Evolutionary conservation across 768 basidiomycete genomes (phyloP).

Genomic region (Collybiopsis luxurians): DNA sequence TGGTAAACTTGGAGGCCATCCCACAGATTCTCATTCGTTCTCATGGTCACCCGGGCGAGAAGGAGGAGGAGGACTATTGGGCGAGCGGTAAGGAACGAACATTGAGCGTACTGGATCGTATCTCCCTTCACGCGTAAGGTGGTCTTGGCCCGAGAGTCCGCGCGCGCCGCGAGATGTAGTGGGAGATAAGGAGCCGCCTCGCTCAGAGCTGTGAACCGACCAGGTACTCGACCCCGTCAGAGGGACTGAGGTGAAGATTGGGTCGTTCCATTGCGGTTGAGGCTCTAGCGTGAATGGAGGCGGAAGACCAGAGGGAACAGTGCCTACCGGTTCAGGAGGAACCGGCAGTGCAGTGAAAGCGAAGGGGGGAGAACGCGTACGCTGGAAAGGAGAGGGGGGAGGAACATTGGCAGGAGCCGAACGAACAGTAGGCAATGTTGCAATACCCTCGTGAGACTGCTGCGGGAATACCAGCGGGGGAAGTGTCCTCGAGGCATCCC

Average conservation of each 20-base stretch:
- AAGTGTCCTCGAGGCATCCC: conserved; percentile 31
- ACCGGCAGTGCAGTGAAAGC: conserved; percentile 23
- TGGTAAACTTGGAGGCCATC: too few species aligned
- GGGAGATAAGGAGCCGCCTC: conserved; percentile 1
- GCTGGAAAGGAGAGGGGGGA: background rate
- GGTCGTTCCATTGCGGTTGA: conserved; percentile 60
- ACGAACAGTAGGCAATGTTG: background rate
- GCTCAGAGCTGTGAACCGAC: background rate
- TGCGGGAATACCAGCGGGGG: conserved; percentile 27
- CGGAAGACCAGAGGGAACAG: conserved; percentile 29
- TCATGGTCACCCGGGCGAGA: too few species aligned
- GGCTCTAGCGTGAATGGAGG: conserved; percentile 71
- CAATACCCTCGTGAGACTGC: background rate
- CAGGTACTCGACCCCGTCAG: conserved; percentile 3
- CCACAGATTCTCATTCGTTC: background rate
- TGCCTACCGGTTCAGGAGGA: conserved; percentile 11
- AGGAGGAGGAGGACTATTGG: background rate
- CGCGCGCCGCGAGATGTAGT: background rate
- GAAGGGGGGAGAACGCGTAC: conserved; percentile 27
- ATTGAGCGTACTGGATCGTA: conserved; percentile 53
- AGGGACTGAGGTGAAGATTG: conserved; percentile 34
- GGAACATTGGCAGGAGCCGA: conserved; percentile 2
- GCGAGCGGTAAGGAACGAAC: conserved; percentile 29
- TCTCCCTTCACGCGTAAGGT: conserved; percentile 35
- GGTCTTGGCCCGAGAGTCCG: background rate